Percentiles rank a stretch among this genome's conserved stretches.
Conservation (phyloP, 2,329 filamentous ascomycete genomes). For the Emergomyces orientalis region DNA sequence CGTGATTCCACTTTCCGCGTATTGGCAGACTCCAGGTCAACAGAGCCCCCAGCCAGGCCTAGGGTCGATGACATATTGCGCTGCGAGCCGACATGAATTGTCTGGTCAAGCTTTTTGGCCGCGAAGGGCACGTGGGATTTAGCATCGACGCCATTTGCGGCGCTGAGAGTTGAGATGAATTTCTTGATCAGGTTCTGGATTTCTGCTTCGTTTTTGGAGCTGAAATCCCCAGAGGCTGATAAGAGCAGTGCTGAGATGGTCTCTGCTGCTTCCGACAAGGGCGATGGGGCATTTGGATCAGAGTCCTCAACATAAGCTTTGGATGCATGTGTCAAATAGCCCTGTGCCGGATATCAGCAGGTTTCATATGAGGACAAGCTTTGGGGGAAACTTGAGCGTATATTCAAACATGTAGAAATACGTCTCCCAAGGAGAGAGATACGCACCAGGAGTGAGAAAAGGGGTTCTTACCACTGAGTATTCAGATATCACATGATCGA, state of each 20-base stretch:
- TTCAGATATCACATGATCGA: constrained; percentile 81
- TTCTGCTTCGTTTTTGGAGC: constrained; percentile 60
- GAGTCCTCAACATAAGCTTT: constrained; percentile 67
- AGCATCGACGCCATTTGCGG: constrained; percentile 58
- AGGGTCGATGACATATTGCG: constrained; percentile 94
- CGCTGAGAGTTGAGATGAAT: constrained; percentile 75
- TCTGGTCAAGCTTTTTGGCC: constrained; percentile 81
- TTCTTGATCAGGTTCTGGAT: constrained; percentile 79
- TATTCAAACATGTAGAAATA: constrained; percentile 1
- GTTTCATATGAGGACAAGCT: neutral
- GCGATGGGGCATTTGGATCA: constrained; percentile 60
- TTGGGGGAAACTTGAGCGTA: constrained; percentile 4
- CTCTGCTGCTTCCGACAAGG: constrained; percentile 72
- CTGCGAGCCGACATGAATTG: constrained; percentile 87
- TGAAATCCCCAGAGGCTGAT: constrained; percentile 82
- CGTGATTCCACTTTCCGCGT: constrained; percentile 91
- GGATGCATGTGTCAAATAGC: constrained; percentile 89
- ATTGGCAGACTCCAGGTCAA: constrained; percentile 91
- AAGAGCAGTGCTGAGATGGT: constrained; percentile 80
- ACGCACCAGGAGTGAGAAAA: neutral
- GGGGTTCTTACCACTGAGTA: constrained; percentile 58
- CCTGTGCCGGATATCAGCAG: constrained; percentile 33
- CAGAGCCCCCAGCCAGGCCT: constrained; percentile 69
- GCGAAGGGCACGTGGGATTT: constrained; percentile 61
- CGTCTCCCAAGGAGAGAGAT: neutral